Conservation (phyloP, 2,329 filamentous ascomycete genomes). For the Arthrinium phaeospermum region DNA sequence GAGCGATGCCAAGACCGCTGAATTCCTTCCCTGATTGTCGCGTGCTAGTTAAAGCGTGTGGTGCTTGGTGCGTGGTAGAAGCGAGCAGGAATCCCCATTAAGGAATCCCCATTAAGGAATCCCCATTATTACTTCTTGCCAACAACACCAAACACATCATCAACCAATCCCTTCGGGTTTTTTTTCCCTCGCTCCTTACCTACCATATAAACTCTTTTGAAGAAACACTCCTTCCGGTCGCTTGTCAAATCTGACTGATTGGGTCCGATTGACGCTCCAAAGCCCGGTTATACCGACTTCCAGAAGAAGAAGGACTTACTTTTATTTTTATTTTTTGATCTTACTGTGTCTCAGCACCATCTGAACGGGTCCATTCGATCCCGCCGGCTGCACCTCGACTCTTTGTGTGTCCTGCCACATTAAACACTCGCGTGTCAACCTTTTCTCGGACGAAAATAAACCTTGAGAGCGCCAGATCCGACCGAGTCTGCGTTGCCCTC, state of each 20-base stretch:
- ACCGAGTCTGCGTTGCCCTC: conserved; percentile 1
- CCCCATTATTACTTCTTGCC: conserved; percentile 1
- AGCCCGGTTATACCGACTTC: not conserved
- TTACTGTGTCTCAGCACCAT: conserved; percentile 5
- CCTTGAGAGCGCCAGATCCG: conserved; percentile 13
- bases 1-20: not conserved
- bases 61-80: not conserved
- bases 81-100: not conserved
- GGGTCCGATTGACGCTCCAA: not conserved
- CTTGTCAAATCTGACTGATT: not conserved
- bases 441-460: not conserved
- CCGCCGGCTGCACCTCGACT: not conserved
- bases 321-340: not conserved
- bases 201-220: not conserved
- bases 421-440: not conserved
- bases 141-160: conserved; percentile 8
- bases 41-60: not conserved
- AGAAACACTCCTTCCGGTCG: not conserved
- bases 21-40: not conserved
- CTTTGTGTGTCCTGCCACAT: conserved; percentile 7
- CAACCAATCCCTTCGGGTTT: not conserved
- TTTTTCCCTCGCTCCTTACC: not conserved
- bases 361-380: conserved; percentile 1
- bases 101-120: not conserved
- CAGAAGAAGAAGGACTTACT: not conserved